These are phyloP conservation scores for Yamadazyma spencermartinsiae DNA, from an alignment of 1,139 yeast genomes.

Conservation along the genomic window DNA sequence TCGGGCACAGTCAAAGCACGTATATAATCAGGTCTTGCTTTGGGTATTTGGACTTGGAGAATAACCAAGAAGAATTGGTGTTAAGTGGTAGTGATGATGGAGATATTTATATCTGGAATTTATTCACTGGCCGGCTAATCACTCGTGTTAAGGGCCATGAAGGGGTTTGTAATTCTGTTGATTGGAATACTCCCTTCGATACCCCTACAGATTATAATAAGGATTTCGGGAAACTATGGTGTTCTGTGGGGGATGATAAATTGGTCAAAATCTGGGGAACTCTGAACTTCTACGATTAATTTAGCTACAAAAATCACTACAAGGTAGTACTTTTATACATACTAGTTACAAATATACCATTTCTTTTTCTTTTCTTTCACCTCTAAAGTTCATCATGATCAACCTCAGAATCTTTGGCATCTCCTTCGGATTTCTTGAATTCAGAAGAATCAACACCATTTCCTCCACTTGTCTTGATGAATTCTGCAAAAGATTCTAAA, in stretches of 20 bases:
- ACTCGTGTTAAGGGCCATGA: conserved; percentile 62
- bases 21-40: conserved; percentile 77
- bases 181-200: conserved; percentile 57
- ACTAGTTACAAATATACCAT: not conserved
- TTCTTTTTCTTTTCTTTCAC: not conserved
- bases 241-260: conserved; percentile 84
- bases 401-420: conserved; percentile 16
- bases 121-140: conserved; percentile 68
- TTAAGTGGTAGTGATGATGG: conserved; percentile 87
- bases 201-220: conserved; percentile 20
- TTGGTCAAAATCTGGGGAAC: conserved; percentile 67
- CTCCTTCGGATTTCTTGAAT: conserved; percentile 27
- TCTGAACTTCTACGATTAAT: conserved; percentile 15
- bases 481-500: conserved; percentile 66
- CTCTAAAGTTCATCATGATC: conserved; percentile 42
- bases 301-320: conserved; percentile 2
- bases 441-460: conserved; percentile 54
- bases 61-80: conserved; percentile 64
- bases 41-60: conserved; percentile 47
- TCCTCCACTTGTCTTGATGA: conserved; percentile 67
- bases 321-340: too few relatives aligned
- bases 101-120: conserved; percentile 76
- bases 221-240: conserved; percentile 59
- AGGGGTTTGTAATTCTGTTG: conserved; percentile 70
- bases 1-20: conserved; percentile 71